phyloP scores from a whole-genome alignment of 106 monocot genomes.

The Chionographis japonica region DNA sequence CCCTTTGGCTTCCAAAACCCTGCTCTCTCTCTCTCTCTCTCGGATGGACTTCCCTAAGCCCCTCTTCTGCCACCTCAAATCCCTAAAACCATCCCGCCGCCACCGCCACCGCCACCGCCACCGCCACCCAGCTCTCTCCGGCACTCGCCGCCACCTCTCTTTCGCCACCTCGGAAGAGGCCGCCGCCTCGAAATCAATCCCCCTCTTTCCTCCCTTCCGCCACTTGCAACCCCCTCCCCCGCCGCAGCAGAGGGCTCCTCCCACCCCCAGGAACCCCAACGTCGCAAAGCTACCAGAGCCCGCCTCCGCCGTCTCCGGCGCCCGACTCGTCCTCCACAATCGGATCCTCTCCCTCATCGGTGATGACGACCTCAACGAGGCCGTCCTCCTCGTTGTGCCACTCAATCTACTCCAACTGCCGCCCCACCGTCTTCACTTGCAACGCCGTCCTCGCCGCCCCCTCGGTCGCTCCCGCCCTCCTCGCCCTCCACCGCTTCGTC shows the following conservation, averaged over 20 bases:
- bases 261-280: constrained; percentile 43
- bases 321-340: constrained; percentile 82
- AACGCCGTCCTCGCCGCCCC: constrained; percentile 80
- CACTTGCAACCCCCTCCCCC: constrained; percentile 6
- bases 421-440: constrained; percentile 84
- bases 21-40: no score
- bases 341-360: constrained; percentile 72
- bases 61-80: no score
- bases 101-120: no score
- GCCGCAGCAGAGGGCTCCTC: constrained; percentile 16
- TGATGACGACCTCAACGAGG: constrained; percentile 80
- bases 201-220: constrained; percentile 61
- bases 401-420: no score
- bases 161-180: constrained; percentile 81
- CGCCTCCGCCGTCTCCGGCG: constrained; percentile 54
- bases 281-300: constrained; percentile 78
- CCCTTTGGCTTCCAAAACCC: no score
- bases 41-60: no score
- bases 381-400: constrained; percentile 83
- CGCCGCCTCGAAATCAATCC: constrained; percentile 89
- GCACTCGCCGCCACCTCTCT: constrained; percentile 51
- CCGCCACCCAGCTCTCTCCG: constrained; percentile 4
- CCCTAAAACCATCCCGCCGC: constrained; percentile 6
- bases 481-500: constrained; percentile 82
- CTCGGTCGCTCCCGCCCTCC: constrained; percentile 66